These are phyloP conservation scores for Inga laurina DNA, from an alignment of 306 rosid species.

Conservation along the genomic window DNA sequence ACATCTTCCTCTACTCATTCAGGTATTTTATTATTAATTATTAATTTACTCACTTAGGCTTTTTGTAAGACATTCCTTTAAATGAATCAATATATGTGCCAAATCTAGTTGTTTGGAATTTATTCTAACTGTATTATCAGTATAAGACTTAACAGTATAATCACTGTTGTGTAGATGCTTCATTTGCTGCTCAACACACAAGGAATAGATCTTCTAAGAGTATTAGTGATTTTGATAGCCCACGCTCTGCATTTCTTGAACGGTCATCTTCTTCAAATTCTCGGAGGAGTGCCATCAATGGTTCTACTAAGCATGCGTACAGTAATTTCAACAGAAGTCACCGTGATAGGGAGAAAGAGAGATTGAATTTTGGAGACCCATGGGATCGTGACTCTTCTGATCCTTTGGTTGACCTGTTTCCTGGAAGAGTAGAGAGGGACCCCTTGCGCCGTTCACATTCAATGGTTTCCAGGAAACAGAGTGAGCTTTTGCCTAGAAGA, in stretches of 20 bases:
- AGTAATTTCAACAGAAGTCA: constrained; percentile 91
- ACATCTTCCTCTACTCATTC: constrained; percentile 65
- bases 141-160: constrained; percentile 7
- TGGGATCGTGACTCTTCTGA: constrained; percentile 83
- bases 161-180: constrained; percentile 53
- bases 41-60: neutral
- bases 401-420: constrained; percentile 57
- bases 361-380: constrained; percentile 60
- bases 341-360: constrained; percentile 92
- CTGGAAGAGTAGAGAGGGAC: constrained; percentile 80
- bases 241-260: constrained; percentile 75
- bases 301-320: constrained; percentile 89
- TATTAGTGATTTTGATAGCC: constrained; percentile 61
- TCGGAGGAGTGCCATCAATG: constrained; percentile 78
- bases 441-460: constrained; percentile 79
- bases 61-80: neutral
- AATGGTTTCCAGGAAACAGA: constrained; percentile 78
- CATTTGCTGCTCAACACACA: constrained; percentile 48
- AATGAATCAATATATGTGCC: neutral
- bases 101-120: constrained; percentile 3
- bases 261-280: constrained; percentile 80
- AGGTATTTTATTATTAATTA: constrained; percentile 43
- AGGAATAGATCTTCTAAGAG: constrained; percentile 70
- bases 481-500: constrained; percentile 61
- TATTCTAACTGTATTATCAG: neutral